Conservation (phyloP, 768 basidiomycete genomes). For the Suillus placidus region DNA sequence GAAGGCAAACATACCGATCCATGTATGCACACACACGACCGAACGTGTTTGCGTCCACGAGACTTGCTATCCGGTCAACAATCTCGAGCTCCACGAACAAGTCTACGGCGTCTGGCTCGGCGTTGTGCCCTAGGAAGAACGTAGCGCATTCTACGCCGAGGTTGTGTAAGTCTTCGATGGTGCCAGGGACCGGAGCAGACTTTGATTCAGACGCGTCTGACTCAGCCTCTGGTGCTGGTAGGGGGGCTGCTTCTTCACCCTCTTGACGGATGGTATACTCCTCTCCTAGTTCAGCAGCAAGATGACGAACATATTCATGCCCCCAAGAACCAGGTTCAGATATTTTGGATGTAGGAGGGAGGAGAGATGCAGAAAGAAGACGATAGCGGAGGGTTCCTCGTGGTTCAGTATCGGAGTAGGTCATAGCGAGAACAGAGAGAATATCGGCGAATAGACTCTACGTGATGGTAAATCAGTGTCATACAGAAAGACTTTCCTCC, state of each 20-base stretch:
- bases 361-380: conserved; percentile 66
- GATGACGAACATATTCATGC: conserved; percentile 97
- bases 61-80: conserved; percentile 70
- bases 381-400: conserved; percentile 95
- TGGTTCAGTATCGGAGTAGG: conserved; percentile 96
- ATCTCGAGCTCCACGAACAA: conserved; percentile 92
- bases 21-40: conserved; percentile 93
- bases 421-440: conserved; percentile 98
- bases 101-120: conserved; percentile 98
- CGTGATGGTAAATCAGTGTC: conserved; percentile 5
- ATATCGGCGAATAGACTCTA: conserved; percentile 96
- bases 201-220: conserved; percentile 35
- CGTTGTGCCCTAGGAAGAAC: conserved; percentile 83
- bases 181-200: conserved; percentile 45
- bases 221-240: conserved; percentile 27
- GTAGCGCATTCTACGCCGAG: conserved; percentile 84
- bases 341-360: conserved; percentile 63
- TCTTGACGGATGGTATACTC: conserved; percentile 80
- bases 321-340: conserved; percentile 97
- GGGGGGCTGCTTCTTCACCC: conserved; percentile 34
- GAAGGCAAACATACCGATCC: conserved; percentile 64
- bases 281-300: conserved; percentile 94
- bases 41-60: conserved; percentile 89
- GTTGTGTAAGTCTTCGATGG: conserved; percentile 71
- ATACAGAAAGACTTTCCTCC: neutral